A percentile compares a stretch with the other conserved stretches of the same genome.
Evolutionary conservation across 805 yeast genomes (phyloP).

Genomic region (Candida lessepsii): DNA sequence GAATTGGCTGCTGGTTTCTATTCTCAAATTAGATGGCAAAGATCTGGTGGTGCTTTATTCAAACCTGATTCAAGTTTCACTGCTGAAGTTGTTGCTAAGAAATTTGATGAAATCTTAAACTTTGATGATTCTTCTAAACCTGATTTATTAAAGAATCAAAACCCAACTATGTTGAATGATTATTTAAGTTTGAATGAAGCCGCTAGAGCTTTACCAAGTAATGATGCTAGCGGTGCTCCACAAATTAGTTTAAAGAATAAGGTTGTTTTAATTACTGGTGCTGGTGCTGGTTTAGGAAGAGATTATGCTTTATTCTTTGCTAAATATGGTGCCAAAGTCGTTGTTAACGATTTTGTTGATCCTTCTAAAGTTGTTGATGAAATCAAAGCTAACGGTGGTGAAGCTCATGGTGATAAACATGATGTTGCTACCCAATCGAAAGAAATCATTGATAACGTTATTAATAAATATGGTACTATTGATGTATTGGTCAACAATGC

Average conservation of each 20-base stretch:
- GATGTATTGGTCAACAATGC: slow-evolving; percentile 91
- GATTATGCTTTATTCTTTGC: slow-evolving; percentile 85
- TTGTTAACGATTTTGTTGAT: slow-evolving; percentile 84
- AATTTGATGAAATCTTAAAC: slow-evolving; percentile 60
- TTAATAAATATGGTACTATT: slow-evolving; percentile 74
- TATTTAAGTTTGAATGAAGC: slow-evolving; percentile 59
- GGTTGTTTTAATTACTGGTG: slow-evolving; percentile 92
- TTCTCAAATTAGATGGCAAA: slow-evolving; percentile 92
- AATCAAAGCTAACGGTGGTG: slow-evolving; percentile 68
- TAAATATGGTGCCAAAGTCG: slow-evolving; percentile 90
- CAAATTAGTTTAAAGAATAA: slow-evolving; percentile 66
- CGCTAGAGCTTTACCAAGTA: slow-evolving; percentile 49
- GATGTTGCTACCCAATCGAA: slow-evolving; percentile 78
- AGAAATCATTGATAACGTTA: slow-evolving; percentile 72
- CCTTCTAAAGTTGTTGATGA: slow-evolving; percentile 74
- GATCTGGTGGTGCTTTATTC: slow-evolving; percentile 82
- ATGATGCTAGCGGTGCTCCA: slow-evolving; percentile 42
- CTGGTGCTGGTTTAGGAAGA: slow-evolving; percentile 92
- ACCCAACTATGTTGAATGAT: slow-evolving; percentile 74
- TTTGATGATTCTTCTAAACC: slow-evolving; percentile 59
- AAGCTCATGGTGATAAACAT: slow-evolving; percentile 79
- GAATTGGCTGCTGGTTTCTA: slow-evolving; percentile 95
- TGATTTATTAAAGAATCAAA: slow-evolving; percentile 49
- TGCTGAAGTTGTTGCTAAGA: slow-evolving; percentile 76
- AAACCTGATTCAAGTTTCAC: slow-evolving; percentile 76